Evolutionary conservation across 495 filamentous ascomycete genomes (phyloP).

Genomic region (Trichoderma reesei): DNA sequence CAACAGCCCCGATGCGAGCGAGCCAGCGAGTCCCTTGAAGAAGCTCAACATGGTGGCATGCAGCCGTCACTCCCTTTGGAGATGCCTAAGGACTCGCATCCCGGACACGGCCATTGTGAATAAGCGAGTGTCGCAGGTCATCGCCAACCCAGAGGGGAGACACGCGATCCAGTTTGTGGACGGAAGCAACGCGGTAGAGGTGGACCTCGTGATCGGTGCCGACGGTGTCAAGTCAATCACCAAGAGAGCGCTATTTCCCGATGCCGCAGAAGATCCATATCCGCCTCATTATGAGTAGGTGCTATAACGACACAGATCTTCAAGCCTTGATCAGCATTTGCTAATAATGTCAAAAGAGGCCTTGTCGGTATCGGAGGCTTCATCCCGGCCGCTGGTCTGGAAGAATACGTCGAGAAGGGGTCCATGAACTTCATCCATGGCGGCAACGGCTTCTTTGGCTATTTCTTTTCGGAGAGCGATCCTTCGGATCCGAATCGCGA

Average conservation of each 20-base stretch:
- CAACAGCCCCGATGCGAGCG: neutral
- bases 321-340: constrained; percentile 18
- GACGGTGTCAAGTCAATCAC: constrained; percentile 48
- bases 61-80: constrained; percentile 4
- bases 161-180: constrained; percentile 24
- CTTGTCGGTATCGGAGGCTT: constrained; percentile 45
- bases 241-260: constrained; percentile 33
- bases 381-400: constrained; percentile 21
- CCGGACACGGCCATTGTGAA: neutral
- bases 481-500: constrained; percentile 12
- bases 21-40: neutral
- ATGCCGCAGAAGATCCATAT: constrained; percentile 19
- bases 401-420: constrained; percentile 20
- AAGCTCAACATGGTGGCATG: neutral
- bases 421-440: constrained; percentile 45
- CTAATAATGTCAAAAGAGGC: constrained; percentile 24
- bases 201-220: constrained; percentile 49
- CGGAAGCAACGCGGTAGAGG: constrained; percentile 25
- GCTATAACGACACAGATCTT: constrained; percentile 13
- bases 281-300: constrained; percentile 10
- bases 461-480: constrained; percentile 25
- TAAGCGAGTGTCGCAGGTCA: constrained; percentile 10
- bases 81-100: neutral
- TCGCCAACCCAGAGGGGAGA: constrained; percentile 21
- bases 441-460: constrained; percentile 50